Conservation (phyloP, 805 yeast species). For the Lipomyces anomalus region DNA sequence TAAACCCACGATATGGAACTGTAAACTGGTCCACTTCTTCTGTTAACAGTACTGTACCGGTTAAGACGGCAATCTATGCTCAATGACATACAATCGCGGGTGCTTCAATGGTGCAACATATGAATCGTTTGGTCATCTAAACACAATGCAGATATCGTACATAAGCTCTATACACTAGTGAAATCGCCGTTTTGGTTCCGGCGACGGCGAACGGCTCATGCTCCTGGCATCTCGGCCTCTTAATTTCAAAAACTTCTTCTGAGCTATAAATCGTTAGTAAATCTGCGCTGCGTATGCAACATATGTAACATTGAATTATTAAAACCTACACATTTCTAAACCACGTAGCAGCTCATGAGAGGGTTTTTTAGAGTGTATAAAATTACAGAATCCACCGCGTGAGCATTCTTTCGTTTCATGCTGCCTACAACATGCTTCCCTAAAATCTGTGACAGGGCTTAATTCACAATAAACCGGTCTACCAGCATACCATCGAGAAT, state of each 20-base stretch:
- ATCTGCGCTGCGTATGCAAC: not conserved
- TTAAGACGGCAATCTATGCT: no score
- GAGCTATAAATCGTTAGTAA: slow-evolving; percentile 8
- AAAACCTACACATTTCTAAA: slow-evolving; percentile 40
- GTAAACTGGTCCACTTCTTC: no score
- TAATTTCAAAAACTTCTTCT: slow-evolving; percentile 14
- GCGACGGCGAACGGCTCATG: slow-evolving; percentile 25
- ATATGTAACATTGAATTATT: not conserved
- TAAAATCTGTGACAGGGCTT: slow-evolving; percentile 64
- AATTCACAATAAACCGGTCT: slow-evolving; percentile 75
- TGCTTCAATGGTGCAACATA: no score
- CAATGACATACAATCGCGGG: no score
- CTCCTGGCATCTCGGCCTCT: slow-evolving; percentile 23
- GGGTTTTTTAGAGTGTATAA: slow-evolving; percentile 70
- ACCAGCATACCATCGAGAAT: slow-evolving; percentile 74
- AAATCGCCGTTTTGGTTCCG: slow-evolving; percentile 24
- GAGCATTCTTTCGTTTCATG: slow-evolving; percentile 59
- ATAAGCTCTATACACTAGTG: not conserved
- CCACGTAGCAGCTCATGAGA: slow-evolving; percentile 38
- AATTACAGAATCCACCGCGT: slow-evolving; percentile 82
- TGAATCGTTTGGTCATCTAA: no score
- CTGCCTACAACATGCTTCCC: slow-evolving; percentile 70
- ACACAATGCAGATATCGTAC: no score
- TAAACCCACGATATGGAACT: no score
- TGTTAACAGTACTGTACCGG: no score